phyloP scores from a whole-genome alignment of 148 eudicot species.

The Fagopyrum homotropicum region DNA sequence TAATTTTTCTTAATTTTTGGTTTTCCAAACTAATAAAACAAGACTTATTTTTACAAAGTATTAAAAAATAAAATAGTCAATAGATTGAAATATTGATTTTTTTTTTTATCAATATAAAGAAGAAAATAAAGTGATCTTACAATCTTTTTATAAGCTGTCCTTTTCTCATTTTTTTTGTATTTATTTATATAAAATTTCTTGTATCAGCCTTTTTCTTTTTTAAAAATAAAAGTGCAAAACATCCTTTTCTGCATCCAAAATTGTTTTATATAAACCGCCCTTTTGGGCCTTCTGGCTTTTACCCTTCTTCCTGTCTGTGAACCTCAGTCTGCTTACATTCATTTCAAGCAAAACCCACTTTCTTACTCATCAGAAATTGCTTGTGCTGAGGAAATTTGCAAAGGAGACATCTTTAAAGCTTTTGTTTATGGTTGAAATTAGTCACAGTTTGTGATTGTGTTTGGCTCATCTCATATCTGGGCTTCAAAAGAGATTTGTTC shows the following conservation, averaged over 20 bases:
- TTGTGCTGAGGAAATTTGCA: constrained; percentile 5
- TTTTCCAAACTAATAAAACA: too few relatives aligned
- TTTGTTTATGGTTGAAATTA: not conserved
- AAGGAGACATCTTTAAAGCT: constrained; percentile 1
- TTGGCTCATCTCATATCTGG: not conserved
- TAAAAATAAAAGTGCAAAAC: not conserved
- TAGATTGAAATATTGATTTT: too few relatives aligned
- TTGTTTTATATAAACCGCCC: constrained; percentile 6
- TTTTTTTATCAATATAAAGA: not conserved
- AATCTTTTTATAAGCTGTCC: constrained; percentile 10
- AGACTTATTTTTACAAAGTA: too few relatives aligned
- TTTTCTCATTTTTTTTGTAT: not conserved
- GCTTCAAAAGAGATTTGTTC: not conserved
- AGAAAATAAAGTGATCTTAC: not conserved
- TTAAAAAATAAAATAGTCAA: too few relatives aligned
- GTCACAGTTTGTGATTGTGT: not conserved
- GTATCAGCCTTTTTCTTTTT: not conserved
- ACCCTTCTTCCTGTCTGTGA: not conserved
- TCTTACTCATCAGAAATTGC: not conserved
- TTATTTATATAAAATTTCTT: not conserved
- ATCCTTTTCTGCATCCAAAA: not conserved
- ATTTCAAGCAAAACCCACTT: constrained; percentile 10
- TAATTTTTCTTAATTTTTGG: too few relatives aligned
- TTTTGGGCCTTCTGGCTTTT: not conserved
- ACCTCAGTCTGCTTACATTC: not conserved